Base-by-base conservation (phyloP, 177 flowering plant species). In the Tripterygium wilfordii region DNA sequence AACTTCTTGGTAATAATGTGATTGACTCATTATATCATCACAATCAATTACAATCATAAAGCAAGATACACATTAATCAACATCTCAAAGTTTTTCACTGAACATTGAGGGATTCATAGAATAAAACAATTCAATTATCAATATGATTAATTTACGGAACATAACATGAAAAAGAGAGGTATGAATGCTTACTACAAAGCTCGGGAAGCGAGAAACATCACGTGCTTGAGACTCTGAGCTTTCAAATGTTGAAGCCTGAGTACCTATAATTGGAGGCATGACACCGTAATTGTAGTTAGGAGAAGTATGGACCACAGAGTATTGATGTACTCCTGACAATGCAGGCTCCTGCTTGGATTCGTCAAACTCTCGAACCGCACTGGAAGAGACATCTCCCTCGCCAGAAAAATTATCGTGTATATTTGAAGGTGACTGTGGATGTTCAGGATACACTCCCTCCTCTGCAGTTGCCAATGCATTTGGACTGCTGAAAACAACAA, bases 221-320 rank as follows among this genome's bases (percentile, higher is more conserved):
- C 79, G 85, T 51, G 71, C 71, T 63, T 84, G 97, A 62, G 79
- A 66, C 31, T 87, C 90, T 8, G 80, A 61, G 63, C 65, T 72
- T 57, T 83, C 95, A 48, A 71, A 66, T 20, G 78, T 67, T 58
- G 88, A 47, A 59, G 77, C 54, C 42, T 73, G 92, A 63, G 64
- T 66, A 19, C 83, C 80, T 6, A 72, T 13, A 46, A 80, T 55
- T 37, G 85, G 72, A 2, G 83, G 90, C 67, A 72, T 40, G 54
- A 78, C 62, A 16, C 87, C 92, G 68, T 73, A 70, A 60, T 54
- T 63, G 39, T 79, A 80, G 53, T 66, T 69, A 8, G 83, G 75
- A 30, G 74, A 62, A 49, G 75, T 67, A 50, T 82, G 81, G 16
- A 67, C 84, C 36, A 58, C 60, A 0, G 89, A 64, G 60, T 70